Evolutionary conservation across 495 filamentous ascomycete genomes (phyloP).

Genomic region (Xylaria bambusicola): DNA sequence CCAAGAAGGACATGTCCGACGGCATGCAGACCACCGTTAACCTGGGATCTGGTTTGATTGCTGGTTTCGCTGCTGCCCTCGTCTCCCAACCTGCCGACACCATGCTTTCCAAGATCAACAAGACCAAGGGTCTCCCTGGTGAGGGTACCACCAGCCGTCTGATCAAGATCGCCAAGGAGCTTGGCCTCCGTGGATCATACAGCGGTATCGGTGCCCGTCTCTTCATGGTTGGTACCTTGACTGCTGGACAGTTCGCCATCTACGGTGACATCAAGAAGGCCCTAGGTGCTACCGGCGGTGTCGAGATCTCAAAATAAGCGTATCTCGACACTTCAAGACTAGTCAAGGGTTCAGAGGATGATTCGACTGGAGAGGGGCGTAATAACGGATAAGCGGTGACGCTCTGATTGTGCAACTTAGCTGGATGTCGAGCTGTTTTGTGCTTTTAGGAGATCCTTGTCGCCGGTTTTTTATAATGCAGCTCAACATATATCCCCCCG

Average conservation of each 20-base stretch:
- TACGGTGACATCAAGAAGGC: conserved; percentile 66
- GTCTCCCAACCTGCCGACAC: conserved; percentile 98
- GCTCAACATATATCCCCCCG: conserved; percentile 23
- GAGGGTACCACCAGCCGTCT: conserved; percentile 90
- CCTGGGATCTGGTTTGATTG: conserved; percentile 91
- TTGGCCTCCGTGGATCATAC: conserved; percentile 86
- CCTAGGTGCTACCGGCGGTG: conserved; percentile 71
- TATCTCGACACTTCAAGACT: not conserved
- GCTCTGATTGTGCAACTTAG: not conserved
- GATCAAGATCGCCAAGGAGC: conserved; percentile 94
- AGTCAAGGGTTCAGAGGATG: not conserved
- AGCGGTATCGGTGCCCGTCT: conserved; percentile 91
- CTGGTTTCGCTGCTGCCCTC: conserved; percentile 95
- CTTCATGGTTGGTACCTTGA: conserved; percentile 78
- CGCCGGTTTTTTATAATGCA: conserved; percentile 20
- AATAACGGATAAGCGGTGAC: conserved; percentile 25
- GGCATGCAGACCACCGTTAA: conserved; percentile 84
- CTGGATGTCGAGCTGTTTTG: conserved; percentile 2
- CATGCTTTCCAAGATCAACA: conserved; percentile 99
- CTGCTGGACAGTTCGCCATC: conserved; percentile 95
- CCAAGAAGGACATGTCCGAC: conserved; percentile 76
- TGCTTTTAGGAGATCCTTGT: conserved; percentile 19
- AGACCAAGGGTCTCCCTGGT: conserved; percentile 94
- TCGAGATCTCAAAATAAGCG: conserved; percentile 67
- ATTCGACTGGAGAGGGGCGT: conserved; percentile 4